phyloP scores from a whole-genome alignment of 2,329 filamentous ascomycete species.

The Claviceps purpurea region DNA sequence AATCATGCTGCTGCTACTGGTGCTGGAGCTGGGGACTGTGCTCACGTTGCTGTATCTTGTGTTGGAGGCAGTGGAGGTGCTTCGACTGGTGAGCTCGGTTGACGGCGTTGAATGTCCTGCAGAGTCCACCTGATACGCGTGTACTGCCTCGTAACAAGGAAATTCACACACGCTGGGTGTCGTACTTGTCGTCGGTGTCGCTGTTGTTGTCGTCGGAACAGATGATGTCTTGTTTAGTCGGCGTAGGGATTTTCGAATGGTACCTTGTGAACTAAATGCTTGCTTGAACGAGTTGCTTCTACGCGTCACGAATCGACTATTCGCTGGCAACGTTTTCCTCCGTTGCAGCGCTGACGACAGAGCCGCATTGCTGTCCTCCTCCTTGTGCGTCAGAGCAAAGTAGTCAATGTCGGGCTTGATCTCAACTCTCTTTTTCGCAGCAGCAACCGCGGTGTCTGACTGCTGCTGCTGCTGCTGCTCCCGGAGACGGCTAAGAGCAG shows the following conservation, averaged over 20 bases:
- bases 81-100: conserved; percentile 10
- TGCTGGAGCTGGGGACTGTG: conserved; percentile 15
- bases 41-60: conserved; percentile 12
- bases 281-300: conserved; percentile 19
- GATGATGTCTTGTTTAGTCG: conserved; percentile 15
- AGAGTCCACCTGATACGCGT: conserved; percentile 17
- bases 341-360: conserved; percentile 3
- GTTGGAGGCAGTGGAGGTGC: conserved; percentile 16
- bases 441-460: background rate
- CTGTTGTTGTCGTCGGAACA: conserved; percentile 2
- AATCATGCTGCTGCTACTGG: conserved; percentile 15
- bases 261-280: conserved; percentile 19
- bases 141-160: conserved; percentile 36
- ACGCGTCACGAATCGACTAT: conserved; percentile 8
- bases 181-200: background rate
- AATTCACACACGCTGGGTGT: conserved; percentile 9
- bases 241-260: conserved; percentile 21
- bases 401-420: conserved; percentile 46
- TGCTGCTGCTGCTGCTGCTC: conserved; percentile 5
- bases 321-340: conserved; percentile 3
- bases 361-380: background rate
- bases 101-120: conserved; percentile 3
- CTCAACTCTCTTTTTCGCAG: conserved; percentile 18
- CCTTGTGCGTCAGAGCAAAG: conserved; percentile 28
- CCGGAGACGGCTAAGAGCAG: conserved; percentile 7